A percentile compares a stretch with the other conserved stretches of the same genome.
Evolutionary conservation across 2,329 filamentous ascomycete species (phyloP).

Genomic region (Cytospora paraplurivora): DNA sequence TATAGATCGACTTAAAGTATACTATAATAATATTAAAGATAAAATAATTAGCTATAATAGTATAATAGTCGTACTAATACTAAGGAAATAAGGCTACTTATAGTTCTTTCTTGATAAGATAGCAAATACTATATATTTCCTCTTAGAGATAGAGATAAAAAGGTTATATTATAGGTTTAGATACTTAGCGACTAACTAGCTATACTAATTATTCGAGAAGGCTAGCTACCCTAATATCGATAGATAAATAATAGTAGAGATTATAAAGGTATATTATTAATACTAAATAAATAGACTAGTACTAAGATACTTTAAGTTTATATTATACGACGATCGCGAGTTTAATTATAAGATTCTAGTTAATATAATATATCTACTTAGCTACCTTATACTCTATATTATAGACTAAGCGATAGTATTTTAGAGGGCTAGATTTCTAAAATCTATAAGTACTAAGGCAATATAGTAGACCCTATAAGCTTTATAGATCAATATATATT

Average conservation of each 20-base stretch:
- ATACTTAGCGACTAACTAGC: no score
- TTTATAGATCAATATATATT: constrained; percentile 6
- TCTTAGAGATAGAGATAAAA: no score
- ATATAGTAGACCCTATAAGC: neutral
- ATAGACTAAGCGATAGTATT: neutral
- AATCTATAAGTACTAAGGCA: neutral
- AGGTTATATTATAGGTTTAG: no score
- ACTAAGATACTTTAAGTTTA: neutral
- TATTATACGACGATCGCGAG: neutral
- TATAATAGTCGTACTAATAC: neutral
- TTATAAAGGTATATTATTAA: neutral
- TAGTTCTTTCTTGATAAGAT: no score
- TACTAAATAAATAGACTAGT: constrained; percentile 2
- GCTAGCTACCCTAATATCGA: neutral
- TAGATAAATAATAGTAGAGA: neutral
- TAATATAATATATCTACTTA: constrained; percentile 3
- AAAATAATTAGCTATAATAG: neutral
- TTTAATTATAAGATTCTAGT: constrained; percentile 5
- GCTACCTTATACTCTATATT: neutral
- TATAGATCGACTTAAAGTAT: neutral
- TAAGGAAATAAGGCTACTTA: neutral
- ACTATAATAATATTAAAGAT: constrained; percentile 3
- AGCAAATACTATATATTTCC: no score
- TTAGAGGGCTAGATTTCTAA: neutral
- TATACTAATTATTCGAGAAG: constrained; percentile 1